These are phyloP conservation scores for Sodiomyces alkalinus DNA, from an alignment of 2,329 filamentous ascomycete genomes.

Conservation along the genomic window DNA sequence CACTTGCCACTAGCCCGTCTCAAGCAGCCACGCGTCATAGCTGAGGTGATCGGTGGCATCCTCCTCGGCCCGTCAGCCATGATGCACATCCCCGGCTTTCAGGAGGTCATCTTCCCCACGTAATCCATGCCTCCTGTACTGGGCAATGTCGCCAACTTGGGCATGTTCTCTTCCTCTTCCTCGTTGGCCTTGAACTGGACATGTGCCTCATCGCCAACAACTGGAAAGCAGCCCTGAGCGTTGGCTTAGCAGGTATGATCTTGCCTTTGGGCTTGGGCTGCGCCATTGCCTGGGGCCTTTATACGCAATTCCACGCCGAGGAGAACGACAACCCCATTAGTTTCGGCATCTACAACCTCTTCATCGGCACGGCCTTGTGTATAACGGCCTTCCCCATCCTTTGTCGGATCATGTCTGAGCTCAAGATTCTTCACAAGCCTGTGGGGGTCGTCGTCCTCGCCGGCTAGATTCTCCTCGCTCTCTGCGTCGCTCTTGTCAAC, in stretches of 20 bases:
- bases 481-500: constrained; percentile 88
- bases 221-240: constrained; percentile 64
- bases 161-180: constrained; percentile 70
- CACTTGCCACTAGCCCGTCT: constrained; percentile 66
- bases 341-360: constrained; percentile 45
- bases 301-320: constrained; percentile 49
- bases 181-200: constrained; percentile 79
- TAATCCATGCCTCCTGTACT: constrained; percentile 63
- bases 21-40: constrained; percentile 68
- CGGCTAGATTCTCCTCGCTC: constrained; percentile 76
- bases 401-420: constrained; percentile 81
- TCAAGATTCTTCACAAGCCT: constrained; percentile 69
- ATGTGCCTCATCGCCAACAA: constrained; percentile 62
- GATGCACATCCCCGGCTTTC: constrained; percentile 72
- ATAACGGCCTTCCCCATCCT: constrained; percentile 89
- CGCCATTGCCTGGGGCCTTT: constrained; percentile 69
- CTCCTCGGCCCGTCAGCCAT: constrained; percentile 77
- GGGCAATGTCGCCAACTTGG: constrained; percentile 63
- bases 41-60: constrained; percentile 74
- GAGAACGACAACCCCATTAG: constrained; percentile 22
- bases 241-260: constrained; percentile 65
- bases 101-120: constrained; percentile 58
- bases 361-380: constrained; percentile 84
- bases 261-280: constrained; percentile 72
- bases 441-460: constrained; percentile 73